Evolutionary conservation across 352 stramenopile genomes (phyloP), one percentile per base, ranked within the genome.

Genomic region (Globisporangium orthogonon): DNA sequence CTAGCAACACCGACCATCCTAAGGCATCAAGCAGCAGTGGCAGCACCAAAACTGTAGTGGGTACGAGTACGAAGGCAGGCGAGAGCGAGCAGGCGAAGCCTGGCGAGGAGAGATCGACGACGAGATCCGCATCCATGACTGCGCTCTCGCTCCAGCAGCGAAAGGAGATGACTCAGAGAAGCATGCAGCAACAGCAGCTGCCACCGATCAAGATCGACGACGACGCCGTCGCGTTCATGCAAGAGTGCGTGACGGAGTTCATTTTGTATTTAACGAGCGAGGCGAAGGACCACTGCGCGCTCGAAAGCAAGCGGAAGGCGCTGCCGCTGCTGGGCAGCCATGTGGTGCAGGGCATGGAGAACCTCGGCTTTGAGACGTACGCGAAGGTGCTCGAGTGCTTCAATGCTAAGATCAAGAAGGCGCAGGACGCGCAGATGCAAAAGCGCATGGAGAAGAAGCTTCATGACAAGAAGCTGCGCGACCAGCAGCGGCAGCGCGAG

Each of bases 211-310:
- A 82, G 51, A 86, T 94, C 30, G 86, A 84, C 52, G 84, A 91
- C n/a, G 78, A 87, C 29, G 84, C 84, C 2, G 71, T 83, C 23
- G 68, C 70, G 52, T 78, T 92, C 37, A 87, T 94, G 76, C 84
- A 94, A 56, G 84, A 94, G 57, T 94, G 84, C 28, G 80, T 86
- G 44, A 92, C 79, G 0, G 84, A 94, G 66, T 94, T 94, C 52
- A 55, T 94, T 13, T 50, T 94, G 41, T 94, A 86, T 41, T 68
- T 92, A 37, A 90, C 80, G 37, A 94, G 84, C 52, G 84, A 94
- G 55, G 76, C 82, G 1, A 71, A 77, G n/a, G 84, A 92, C 59
- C 62, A 84, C 11, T 70, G 77, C 4, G 56, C 81, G 30, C 59
- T 86, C 48, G 70, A 91, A 17, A 47, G 41, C 46, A 89, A 84